A percentile compares a stretch with the other conserved stretches of the same genome.
These are phyloP conservation scores for Termitomyces sp. DNA, from an alignment of 768 basidiomycete genomes.

Conservation along the genomic window DNA sequence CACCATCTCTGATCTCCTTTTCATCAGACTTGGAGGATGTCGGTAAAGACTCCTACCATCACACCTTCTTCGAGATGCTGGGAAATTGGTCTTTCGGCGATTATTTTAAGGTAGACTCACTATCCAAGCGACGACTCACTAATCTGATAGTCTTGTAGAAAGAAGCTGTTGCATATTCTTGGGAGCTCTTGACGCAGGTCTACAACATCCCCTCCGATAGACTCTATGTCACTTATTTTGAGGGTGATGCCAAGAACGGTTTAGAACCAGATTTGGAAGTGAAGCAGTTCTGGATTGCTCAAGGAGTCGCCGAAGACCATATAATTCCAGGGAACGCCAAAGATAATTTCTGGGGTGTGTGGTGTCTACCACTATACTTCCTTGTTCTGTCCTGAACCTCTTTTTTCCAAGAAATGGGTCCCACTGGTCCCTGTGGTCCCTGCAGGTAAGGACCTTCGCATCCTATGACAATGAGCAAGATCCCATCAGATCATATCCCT, in stretches of 20 bases:
- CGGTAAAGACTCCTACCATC: slow-evolving; percentile 96
- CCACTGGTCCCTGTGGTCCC: slow-evolving; percentile 96
- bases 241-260: slow-evolving; percentile 82
- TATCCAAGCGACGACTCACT: slow-evolving; percentile 3
- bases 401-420: slow-evolving; percentile 79
- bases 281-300: slow-evolving; percentile 79
- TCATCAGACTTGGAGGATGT: slow-evolving; percentile 91
- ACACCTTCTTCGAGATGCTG: slow-evolving; percentile 99
- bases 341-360: slow-evolving; percentile 97
- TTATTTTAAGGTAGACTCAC: slow-evolving; percentile 83
- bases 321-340: slow-evolving; percentile 92
- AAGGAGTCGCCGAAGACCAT: slow-evolving; percentile 84
- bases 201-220: slow-evolving; percentile 86
- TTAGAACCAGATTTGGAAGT: slow-evolving; percentile 88
- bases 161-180: slow-evolving; percentile 90
- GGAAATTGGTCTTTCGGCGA: slow-evolving; percentile 99
- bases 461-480: background rate
- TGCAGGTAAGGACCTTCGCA: slow-evolving; percentile 58
- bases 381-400: slow-evolving; percentile 5
- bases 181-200: slow-evolving; percentile 89
- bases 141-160: slow-evolving; percentile 41
- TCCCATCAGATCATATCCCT: background rate
- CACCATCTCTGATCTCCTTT: background rate
- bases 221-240: slow-evolving; percentile 96
- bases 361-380: background rate